Percentiles rank a stretch among this genome's conserved stretches.
These are phyloP conservation scores for Kondoa subrosea DNA, from an alignment of 768 basidiomycete species.

Conservation along the genomic window DNA sequence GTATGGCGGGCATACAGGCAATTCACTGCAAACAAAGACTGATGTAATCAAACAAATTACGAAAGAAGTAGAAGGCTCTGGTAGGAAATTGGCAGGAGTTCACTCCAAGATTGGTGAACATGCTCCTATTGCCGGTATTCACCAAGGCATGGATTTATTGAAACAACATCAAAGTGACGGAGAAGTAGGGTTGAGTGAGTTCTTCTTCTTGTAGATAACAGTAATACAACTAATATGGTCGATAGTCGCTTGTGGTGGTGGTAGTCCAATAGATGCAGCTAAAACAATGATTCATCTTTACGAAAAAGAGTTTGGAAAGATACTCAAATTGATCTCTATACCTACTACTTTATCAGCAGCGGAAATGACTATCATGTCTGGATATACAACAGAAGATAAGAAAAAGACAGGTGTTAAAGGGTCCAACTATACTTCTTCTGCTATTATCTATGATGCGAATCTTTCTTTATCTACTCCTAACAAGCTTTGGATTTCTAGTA, in stretches of 20 bases:
- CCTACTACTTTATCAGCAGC: slow-evolving; percentile 2
- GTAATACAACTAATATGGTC: too few relatives aligned
- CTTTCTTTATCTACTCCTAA: background rate
- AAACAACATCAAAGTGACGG: background rate
- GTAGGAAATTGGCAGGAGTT: background rate
- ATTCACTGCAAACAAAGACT: background rate
- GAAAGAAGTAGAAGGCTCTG: background rate
- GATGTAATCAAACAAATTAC: background rate
- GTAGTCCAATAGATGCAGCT: background rate
- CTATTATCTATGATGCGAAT: slow-evolving; percentile 3
- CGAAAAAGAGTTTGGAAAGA: background rate
- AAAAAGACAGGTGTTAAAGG: background rate
- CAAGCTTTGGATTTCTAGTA: slow-evolving; percentile 2
- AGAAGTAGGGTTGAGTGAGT: background rate
- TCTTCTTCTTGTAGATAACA: too few relatives aligned
- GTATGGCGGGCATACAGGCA: background rate
- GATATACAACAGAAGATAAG: background rate
- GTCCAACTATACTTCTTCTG: background rate
- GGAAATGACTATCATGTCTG: background rate
- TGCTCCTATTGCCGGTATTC: slow-evolving; percentile 3
- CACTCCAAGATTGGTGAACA: slow-evolving; percentile 6
- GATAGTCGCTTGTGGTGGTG: background rate
- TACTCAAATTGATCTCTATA: background rate
- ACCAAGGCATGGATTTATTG: background rate
- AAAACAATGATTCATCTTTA: slow-evolving; percentile 2